phyloP scores from a whole-genome alignment of 345 rosid species.

The Salix viminalis region DNA sequence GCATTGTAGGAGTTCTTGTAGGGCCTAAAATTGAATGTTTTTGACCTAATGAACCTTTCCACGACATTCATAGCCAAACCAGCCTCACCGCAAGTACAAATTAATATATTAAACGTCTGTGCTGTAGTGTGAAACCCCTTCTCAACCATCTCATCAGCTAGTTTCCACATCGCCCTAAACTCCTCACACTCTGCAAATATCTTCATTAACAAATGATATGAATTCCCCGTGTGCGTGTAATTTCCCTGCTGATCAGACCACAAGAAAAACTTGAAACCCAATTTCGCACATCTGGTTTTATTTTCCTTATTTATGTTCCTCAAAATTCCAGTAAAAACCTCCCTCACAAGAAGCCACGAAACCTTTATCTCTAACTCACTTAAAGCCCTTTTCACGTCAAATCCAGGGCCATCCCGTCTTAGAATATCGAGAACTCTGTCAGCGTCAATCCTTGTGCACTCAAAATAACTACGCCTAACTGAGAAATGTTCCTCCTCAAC shows the following conservation, averaged over 20 bases:
- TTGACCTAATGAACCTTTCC: constrained; percentile 74
- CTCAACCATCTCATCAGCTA: constrained; percentile 78
- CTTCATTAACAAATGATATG: constrained; percentile 77
- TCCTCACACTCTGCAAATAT: constrained; percentile 73
- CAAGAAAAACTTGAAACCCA: constrained; percentile 67
- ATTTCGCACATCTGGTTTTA: constrained; percentile 54
- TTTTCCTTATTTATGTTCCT: constrained; percentile 38
- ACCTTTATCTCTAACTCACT: constrained; percentile 55
- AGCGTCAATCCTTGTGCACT: constrained; percentile 43
- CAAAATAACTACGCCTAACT: constrained; percentile 31
- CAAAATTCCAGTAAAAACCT: constrained; percentile 50
- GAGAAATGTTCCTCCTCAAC: constrained; percentile 17
- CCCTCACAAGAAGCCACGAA: constrained; percentile 71
- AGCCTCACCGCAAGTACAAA: constrained; percentile 73
- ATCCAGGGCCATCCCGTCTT: constrained; percentile 57
- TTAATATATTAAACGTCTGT: constrained; percentile 72
- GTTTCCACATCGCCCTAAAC: constrained; percentile 87
- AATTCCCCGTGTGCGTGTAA: constrained; percentile 57
- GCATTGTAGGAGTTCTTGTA: constrained; percentile 79
- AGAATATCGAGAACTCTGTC: constrained; percentile 52
- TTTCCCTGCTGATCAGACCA: constrained; percentile 63
- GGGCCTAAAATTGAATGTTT: constrained; percentile 67
- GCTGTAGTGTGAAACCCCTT: constrained; percentile 71
- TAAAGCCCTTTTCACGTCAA: constrained; percentile 34
- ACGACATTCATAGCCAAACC: constrained; percentile 67